Evolutionary conservation across 2,329 filamentous ascomycete species (phyloP), one percentile per base, ranked within the genome.

Genomic region (Dryadomyces quercivorus): DNA sequence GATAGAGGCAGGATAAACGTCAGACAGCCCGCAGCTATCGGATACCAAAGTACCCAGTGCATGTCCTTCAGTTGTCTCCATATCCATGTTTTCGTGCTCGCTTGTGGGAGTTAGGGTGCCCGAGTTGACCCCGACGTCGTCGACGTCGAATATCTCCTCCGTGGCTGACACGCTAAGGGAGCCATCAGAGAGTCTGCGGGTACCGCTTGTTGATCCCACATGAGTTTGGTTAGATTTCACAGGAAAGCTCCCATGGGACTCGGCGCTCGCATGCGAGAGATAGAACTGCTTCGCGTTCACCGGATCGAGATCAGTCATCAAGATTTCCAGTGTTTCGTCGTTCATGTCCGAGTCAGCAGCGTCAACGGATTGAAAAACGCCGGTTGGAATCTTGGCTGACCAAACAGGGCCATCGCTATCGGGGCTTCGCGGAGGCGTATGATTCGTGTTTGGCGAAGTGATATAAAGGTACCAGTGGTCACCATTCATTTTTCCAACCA

Each of bases 401-500:
- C 66, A 61, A 74, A 77, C 9, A 6, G 43, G 6, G 22, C 50
- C 49, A 13, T 34, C 46, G 18, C 20, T 42, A 4, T 80, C 72
- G 6, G 92, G 91, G 12, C 87, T 95, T 34, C 83, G 76, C 55
- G 92, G 91, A 5, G 91, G 90, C 0, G 91, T 95, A 60, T 94
- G 75, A 53, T 80, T 75, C 50, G 81, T 84, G 66, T 86, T 84
- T 18, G 93, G 92, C 52, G 88, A 88, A 13, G 93, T 97, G 64
- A 97, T 84, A 73, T 98, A 98, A 55, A 98, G 75, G 68, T 97
- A 97, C 93, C 93, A 98, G 64, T 98, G 93, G 69, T 98, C 93
- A 56, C 93, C 92, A 63, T 98, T 98, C 92, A 97, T 97, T 74
- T 96, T 97, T 65, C 93, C 93, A 61, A 98, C 94, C 91, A 97